Evolutionary conservation across 345 rosid genomes (phyloP).

Genomic region (Lepidium africanum): DNA sequence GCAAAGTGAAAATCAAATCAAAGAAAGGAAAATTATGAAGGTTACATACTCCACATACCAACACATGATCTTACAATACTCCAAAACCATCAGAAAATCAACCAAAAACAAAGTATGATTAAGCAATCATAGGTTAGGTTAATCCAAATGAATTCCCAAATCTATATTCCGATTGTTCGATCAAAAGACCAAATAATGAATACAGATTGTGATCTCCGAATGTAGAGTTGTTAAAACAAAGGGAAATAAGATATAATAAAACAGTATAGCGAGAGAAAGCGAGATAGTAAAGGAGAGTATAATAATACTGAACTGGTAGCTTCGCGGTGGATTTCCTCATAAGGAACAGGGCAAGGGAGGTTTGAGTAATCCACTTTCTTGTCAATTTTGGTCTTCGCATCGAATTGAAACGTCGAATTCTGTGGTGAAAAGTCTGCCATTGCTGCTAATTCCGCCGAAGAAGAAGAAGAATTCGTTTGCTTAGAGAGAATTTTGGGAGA

Average conservation of each 20-base stretch:
- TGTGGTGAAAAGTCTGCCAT: constrained; percentile 46
- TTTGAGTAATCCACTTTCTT: constrained; percentile 61
- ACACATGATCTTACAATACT: neutral
- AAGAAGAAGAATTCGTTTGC: neutral
- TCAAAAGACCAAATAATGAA: neutral
- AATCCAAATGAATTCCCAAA: neutral
- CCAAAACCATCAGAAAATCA: neutral
- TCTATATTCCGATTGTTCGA: neutral
- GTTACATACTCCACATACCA: neutral
- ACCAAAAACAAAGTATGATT: neutral
- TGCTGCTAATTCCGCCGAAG: neutral
- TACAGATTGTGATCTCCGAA: neutral
- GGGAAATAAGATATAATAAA: neutral
- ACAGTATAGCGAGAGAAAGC: neutral
- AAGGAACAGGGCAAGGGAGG: constrained; percentile 78
- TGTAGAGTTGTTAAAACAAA: neutral
- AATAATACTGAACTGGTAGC: constrained; percentile 48
- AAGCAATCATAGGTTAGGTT: neutral
- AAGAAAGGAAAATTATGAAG: neutral
- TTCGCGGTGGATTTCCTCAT: constrained; percentile 79
- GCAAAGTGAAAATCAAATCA: constrained; percentile 17
- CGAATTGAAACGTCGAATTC: neutral
- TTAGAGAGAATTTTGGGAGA: neutral
- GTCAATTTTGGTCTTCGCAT: constrained; percentile 18
- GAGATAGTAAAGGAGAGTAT: neutral